Evolutionary conservation across 306 rosid species (phyloP).

Genomic region (Fagus crenata): DNA sequence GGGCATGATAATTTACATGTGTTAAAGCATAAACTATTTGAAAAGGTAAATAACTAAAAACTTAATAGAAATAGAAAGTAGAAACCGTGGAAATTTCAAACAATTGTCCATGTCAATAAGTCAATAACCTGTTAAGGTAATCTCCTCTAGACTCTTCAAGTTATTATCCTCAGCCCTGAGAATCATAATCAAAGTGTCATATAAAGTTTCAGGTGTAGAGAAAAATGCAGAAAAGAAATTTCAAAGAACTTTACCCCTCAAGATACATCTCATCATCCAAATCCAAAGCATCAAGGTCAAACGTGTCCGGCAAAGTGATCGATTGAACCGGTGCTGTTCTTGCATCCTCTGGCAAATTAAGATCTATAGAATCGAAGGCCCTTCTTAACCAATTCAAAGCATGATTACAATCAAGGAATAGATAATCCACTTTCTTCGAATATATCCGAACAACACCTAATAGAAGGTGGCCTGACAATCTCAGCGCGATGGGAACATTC

Average conservation of each 20-base stretch:
- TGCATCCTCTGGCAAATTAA: conserved; percentile 63
- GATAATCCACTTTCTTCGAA: conserved; percentile 77
- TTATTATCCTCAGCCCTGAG: conserved; percentile 55
- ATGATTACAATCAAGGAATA: conserved; percentile 57
- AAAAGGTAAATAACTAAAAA: conserved; percentile 1
- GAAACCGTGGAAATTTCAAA: background rate
- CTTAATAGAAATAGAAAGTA: background rate
- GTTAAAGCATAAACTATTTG: conserved; percentile 4
- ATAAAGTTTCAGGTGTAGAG: background rate
- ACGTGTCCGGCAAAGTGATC: conserved; percentile 66
- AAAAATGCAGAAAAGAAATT: background rate
- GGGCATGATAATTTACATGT: conserved; percentile 2
- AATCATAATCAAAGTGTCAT: conserved; percentile 20
- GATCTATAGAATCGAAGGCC: conserved; percentile 49
- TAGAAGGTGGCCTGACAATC: conserved; percentile 84
- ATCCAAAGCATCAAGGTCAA: conserved; percentile 63
- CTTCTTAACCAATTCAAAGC: conserved; percentile 46
- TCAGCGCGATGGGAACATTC: conserved; percentile 79
- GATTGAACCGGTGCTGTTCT: conserved; percentile 64
- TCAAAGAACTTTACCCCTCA: conserved; percentile 42
- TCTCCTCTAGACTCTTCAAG: conserved; percentile 59
- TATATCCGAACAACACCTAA: conserved; percentile 86
- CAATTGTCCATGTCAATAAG: background rate
- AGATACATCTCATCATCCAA: conserved; percentile 30
- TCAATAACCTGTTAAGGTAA: conserved; percentile 61